Percentiles rank a stretch among this genome's conserved stretches.
phyloP scores from a whole-genome alignment of 2,329 filamentous ascomycete genomes.

The Calonectria hawksworthii region DNA sequence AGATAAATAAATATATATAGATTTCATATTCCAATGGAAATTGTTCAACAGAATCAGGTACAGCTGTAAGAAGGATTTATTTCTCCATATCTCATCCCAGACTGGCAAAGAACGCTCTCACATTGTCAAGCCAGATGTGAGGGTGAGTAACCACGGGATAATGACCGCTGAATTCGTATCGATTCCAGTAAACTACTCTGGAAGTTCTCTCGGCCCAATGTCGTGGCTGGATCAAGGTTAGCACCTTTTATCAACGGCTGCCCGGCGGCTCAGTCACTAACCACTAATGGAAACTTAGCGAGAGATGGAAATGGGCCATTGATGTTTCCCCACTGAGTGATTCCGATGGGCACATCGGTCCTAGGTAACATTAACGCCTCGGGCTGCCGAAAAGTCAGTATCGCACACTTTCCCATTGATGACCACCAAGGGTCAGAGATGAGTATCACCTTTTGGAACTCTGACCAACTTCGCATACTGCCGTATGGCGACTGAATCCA shows the following conservation, averaged over 20 bases:
- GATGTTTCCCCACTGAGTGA: neutral
- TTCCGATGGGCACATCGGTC: neutral
- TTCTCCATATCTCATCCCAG: neutral
- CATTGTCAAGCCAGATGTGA: neutral
- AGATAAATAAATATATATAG: too few relatives aligned
- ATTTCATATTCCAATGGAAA: neutral
- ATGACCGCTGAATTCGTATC: neutral
- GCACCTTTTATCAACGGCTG: neutral
- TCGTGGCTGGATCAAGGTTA: neutral
- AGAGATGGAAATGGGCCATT: neutral
- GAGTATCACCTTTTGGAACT: neutral
- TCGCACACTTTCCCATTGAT: neutral
- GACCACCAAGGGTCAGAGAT: neutral
- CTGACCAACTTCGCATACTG: neutral
- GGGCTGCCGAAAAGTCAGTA: neutral
- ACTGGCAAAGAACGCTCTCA: neutral
- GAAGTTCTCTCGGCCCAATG: neutral
- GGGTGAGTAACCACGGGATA: neutral
- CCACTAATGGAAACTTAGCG: neutral
- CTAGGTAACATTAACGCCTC: neutral
- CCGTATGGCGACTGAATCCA: slow-evolving; percentile 18
- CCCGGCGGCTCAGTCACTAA: neutral
- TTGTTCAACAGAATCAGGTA: neutral
- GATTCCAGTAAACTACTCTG: neutral
- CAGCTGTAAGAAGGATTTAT: neutral